Evolutionary conservation across 2,329 filamentous ascomycete genomes (phyloP), one percentile per base, ranked within the genome.

Genomic region (Aspergillus fischeri): DNA sequence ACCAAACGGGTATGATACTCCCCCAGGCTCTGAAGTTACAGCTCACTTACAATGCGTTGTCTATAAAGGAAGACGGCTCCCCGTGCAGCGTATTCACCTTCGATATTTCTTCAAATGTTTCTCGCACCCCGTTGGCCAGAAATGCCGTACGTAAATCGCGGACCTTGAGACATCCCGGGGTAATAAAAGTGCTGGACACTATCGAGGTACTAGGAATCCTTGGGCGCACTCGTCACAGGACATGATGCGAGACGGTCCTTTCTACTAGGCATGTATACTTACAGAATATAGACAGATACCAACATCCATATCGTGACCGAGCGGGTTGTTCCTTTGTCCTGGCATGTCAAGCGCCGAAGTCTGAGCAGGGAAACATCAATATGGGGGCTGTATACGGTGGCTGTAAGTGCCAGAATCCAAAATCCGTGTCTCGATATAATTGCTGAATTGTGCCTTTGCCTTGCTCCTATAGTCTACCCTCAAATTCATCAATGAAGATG

Each of bases 271-370:
- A 11, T 17, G 29, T 27, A 38, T 47, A 49, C 61, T 67, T 53
- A 72, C 53, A 3, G 2, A 4, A n/a, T 54, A 60, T 67, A 94
- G 89, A 96, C 92, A 69, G 94, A 99, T 63, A 85, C 90, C 27
- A 93, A 94, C 71, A 94, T 99, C 61, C 97, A 97, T 73, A 92
- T 99, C 72, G 92, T 94, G 56, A 97, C 92, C 25, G 94, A 99
- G 78, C 86, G 92, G 63, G 80, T 99, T 9, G 86, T 87, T 11
- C 94, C 94, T 3, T 78, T 99, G 53, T 85, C 87, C 65, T 97
- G 94, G 94, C 88, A 95, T 68, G 87, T 95, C 49, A 91, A 89
- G 77, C 83, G 93, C 65, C 92, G 91, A 78, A 94, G 90, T 70
- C 75, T 97, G 60, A 92, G 86, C 59, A 87, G 91, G 44, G 94